Evolutionary conservation across 768 basidiomycete species (phyloP).

Genomic region (Tricholoma furcatifolium): DNA sequence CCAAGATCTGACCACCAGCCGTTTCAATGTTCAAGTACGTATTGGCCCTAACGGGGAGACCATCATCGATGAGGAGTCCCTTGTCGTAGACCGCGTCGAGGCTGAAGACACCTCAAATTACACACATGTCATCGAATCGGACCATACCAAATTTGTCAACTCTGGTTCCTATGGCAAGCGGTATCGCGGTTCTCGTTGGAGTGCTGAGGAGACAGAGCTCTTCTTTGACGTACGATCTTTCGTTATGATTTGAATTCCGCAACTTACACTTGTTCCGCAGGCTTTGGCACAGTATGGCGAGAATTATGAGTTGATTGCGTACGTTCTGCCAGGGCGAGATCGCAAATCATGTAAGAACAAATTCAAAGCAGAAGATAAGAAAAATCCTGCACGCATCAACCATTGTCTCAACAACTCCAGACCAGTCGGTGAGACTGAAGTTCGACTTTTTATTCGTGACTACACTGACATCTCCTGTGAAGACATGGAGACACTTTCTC

Average conservation of each 20-base stretch:
- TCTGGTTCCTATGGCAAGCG: constrained; percentile 80
- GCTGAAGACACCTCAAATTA: constrained; percentile 67
- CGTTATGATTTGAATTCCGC: neutral
- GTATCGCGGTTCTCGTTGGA: constrained; percentile 83
- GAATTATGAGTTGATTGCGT: constrained; percentile 90
- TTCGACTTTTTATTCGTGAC: neutral
- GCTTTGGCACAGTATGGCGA: constrained; percentile 89
- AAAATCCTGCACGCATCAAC: constrained; percentile 73
- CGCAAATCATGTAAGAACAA: constrained; percentile 91
- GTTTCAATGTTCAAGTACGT: constrained; percentile 82
- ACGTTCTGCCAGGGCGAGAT: constrained; percentile 80
- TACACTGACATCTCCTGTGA: neutral
- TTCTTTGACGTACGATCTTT: constrained; percentile 74
- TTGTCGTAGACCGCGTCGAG: constrained; percentile 77
- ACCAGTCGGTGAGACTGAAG: constrained; percentile 58
- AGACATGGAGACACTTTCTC: constrained; percentile 74
- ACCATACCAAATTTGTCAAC: constrained; percentile 83
- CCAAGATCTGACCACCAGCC: constrained; percentile 61
- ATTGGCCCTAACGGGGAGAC: constrained; percentile 87
- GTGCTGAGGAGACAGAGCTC: constrained; percentile 82
- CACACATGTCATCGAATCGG: constrained; percentile 79
- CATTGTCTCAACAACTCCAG: constrained; percentile 70
- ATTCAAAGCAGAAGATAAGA: constrained; percentile 87
- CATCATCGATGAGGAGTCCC: constrained; percentile 81
- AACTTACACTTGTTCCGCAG: constrained; percentile 37